These are phyloP conservation scores for Leccinum arenicola DNA, from an alignment of 768 basidiomycete genomes.

Conservation along the genomic window DNA sequence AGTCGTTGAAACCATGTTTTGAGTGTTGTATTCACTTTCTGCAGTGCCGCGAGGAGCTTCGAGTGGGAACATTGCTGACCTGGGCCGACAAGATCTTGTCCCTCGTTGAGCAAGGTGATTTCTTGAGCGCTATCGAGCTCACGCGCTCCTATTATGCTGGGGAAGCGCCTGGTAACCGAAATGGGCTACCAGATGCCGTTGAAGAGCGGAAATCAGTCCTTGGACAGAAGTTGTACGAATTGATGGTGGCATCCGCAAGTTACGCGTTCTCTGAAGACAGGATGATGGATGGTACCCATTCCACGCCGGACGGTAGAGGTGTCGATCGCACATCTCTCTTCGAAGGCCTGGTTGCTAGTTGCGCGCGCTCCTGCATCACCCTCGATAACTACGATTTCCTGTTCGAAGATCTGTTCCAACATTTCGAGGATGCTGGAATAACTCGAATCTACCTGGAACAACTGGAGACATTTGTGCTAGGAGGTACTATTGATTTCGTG, in stretches of 20 bases:
- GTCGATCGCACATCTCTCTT: slow-evolving; percentile 91
- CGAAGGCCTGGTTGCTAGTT: slow-evolving; percentile 78
- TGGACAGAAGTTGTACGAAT: slow-evolving; percentile 70
- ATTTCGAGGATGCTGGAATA: slow-evolving; percentile 83
- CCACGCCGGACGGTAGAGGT: slow-evolving; percentile 77
- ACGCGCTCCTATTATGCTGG: slow-evolving; percentile 79
- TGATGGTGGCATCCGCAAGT: slow-evolving; percentile 83
- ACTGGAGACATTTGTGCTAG: slow-evolving; percentile 79
- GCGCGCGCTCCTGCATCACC: slow-evolving; percentile 75
- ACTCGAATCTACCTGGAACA: slow-evolving; percentile 77
- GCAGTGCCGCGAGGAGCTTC: slow-evolving; percentile 62
- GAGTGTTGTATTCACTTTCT: slow-evolving; percentile 6
- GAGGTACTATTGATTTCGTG: slow-evolving; percentile 65
- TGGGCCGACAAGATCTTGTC: slow-evolving; percentile 94
- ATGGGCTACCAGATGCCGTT: slow-evolving; percentile 74
- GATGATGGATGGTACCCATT: slow-evolving; percentile 85
- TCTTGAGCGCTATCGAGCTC: slow-evolving; percentile 86
- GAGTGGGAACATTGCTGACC: slow-evolving; percentile 82
- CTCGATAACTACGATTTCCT: slow-evolving; percentile 82
- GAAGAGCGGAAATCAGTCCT: slow-evolving; percentile 60
- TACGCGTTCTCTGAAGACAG: slow-evolving; percentile 96
- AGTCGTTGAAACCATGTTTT: slow-evolving; percentile 25
- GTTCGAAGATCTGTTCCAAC: slow-evolving; percentile 91
- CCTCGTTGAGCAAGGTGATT: slow-evolving; percentile 82
- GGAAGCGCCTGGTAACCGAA: slow-evolving; percentile 79